A percentile compares a stretch with the other conserved stretches of the same genome.
Conservation (phyloP, 352 stramenopile genomes). For the Phytophthora chlamydospora region DNA sequence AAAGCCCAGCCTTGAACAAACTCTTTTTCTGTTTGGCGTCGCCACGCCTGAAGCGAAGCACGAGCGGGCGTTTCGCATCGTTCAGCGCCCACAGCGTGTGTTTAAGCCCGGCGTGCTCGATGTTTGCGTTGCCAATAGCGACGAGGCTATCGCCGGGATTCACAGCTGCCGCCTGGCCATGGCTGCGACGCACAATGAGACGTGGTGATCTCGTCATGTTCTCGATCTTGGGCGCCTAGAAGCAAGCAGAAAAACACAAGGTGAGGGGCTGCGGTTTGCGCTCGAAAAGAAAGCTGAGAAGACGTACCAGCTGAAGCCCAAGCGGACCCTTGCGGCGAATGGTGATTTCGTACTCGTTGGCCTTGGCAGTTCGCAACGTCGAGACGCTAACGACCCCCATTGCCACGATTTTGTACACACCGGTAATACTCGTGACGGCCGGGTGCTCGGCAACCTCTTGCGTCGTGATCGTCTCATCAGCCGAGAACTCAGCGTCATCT, state of each 20-base stretch:
- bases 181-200: conserved; percentile 79
- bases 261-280: conserved; percentile 5
- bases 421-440: conserved; percentile 78
- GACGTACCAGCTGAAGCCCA: conserved; percentile 67
- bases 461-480: conserved; percentile 74
- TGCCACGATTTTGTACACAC: conserved; percentile 80
- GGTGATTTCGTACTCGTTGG: conserved; percentile 85
- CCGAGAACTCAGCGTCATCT: conserved; percentile 53
- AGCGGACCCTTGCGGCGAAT: conserved; percentile 65
- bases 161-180: conserved; percentile 71
- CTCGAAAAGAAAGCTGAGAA: conserved; percentile 8
- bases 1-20: conserved; percentile 60
- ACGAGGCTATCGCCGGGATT: conserved; percentile 85
- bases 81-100: conserved; percentile 88
- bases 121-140: conserved; percentile 81
- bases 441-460: conserved; percentile 76
- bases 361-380: conserved; percentile 69
- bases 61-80: conserved; percentile 70
- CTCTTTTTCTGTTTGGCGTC: conserved; percentile 81
- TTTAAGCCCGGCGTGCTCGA: conserved; percentile 85
- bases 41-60: conserved; percentile 81
- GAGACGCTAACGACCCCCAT: conserved; percentile 86
- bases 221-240: conserved; percentile 51
- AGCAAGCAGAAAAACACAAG: conserved; percentile 9
- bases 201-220: conserved; percentile 57